phyloP scores from a whole-genome alignment of 2,329 filamentous ascomycete genomes.

The Aspergillus sp. region DNA sequence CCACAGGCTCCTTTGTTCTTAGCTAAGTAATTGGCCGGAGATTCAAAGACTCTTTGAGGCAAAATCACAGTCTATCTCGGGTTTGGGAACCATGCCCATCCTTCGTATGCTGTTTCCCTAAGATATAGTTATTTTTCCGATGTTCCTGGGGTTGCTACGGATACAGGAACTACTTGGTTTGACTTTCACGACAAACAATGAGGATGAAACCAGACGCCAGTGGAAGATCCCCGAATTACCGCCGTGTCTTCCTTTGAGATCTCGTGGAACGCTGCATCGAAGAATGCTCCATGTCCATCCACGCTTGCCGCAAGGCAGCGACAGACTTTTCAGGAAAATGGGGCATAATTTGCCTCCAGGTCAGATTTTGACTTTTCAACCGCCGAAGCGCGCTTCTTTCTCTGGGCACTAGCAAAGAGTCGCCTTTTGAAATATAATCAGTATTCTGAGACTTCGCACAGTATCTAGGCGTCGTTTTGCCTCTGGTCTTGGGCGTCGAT shows the following conservation, averaged over 20 bases:
- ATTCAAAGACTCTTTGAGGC: not conserved
- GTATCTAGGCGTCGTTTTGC: conserved; percentile 6
- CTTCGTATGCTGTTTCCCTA: not conserved
- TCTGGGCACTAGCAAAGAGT: conserved; percentile 4
- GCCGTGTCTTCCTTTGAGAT: not conserved
- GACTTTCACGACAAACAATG: not conserved
- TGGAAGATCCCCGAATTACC: conserved; percentile 5
- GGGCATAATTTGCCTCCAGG: conserved; percentile 6
- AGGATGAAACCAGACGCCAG: not conserved
- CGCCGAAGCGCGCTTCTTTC: conserved; percentile 2
- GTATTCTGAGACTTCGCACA: conserved; percentile 7
- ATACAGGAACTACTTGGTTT: not conserved
- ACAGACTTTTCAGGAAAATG: conserved; percentile 8
- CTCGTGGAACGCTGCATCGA: not conserved
- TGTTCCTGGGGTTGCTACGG: not conserved
- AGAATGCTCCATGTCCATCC: conserved; percentile 7
- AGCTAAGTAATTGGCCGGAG: not conserved
- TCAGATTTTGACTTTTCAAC: conserved; percentile 10
- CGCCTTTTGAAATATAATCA: conserved; percentile 2
- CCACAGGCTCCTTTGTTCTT: not conserved
- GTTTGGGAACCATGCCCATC: not conserved
- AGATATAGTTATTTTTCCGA: not conserved
- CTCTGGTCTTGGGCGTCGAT: conserved; percentile 6
- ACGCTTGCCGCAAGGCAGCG: conserved; percentile 4
- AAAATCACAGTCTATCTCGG: not conserved